A percentile compares a stretch with the other conserved stretches of the same genome.
phyloP scores from a whole-genome alignment of 176 grass and related monocot species.

The Lolium rigidum region DNA sequence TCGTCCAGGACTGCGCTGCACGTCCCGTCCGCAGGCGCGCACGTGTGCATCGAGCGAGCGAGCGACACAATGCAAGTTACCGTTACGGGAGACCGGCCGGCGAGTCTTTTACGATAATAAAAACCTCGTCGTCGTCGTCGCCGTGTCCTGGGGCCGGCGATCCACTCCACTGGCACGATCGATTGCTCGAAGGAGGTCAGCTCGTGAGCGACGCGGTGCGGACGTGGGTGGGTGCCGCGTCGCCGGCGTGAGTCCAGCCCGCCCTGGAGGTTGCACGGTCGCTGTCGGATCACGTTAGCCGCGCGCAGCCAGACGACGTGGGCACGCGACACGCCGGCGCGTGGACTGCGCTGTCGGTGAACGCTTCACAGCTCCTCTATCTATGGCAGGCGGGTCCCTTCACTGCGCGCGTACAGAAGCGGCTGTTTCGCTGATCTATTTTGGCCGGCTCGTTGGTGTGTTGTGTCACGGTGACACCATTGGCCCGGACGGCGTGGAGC shows the following conservation, averaged over 20 bases:
- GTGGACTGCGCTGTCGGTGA: slow-evolving; percentile 60
- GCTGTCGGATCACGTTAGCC: slow-evolving; percentile 53
- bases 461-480: background rate
- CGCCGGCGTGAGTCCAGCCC: background rate
- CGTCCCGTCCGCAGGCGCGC: no score
- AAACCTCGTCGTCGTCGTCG: background rate
- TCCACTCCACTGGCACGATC: background rate
- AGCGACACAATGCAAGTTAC: background rate
- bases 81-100: background rate
- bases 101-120: background rate
- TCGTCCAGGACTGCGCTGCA: no score
- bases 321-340: background rate
- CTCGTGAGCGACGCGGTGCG: background rate
- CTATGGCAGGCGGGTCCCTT: slow-evolving; percentile 11
- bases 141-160: background rate
- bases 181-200: background rate
- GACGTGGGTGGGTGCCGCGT: slow-evolving; percentile 44
- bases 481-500: background rate
- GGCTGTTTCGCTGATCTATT: background rate
- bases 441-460: background rate
- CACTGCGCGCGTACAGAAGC: background rate
- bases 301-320: slow-evolving; percentile 32
- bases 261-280: slow-evolving; percentile 59
- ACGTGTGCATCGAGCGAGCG: no score
- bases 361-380: background rate